A percentile compares a stretch with the other conserved stretches of the same genome.
phyloP scores from a whole-genome alignment of 441 rosid species.

The Brassica hybrid region DNA sequence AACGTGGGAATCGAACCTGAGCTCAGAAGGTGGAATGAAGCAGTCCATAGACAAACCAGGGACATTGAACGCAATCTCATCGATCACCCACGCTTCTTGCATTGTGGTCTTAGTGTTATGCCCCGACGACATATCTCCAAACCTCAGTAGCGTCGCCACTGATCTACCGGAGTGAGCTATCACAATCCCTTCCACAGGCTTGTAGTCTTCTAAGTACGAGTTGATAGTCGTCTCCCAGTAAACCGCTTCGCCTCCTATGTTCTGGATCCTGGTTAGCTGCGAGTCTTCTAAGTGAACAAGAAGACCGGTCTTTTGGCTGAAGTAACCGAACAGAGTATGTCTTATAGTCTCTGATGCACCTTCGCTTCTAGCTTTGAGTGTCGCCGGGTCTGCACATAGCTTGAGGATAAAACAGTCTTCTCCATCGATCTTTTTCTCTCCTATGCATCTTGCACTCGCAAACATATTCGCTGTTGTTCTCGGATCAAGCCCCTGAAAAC shows the following conservation, averaged over 20 bases:
- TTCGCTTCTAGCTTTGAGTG: slow-evolving; percentile 83
- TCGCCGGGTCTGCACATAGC: slow-evolving; percentile 80
- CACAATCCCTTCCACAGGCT: slow-evolving; percentile 75
- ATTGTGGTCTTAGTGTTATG: slow-evolving; percentile 77
- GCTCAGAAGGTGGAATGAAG: slow-evolving; percentile 83
- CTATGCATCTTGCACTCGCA: slow-evolving; percentile 72
- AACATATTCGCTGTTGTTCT: slow-evolving; percentile 83
- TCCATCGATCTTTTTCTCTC: slow-evolving; percentile 75
- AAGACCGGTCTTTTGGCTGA: slow-evolving; percentile 86
- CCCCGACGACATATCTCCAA: slow-evolving; percentile 75
- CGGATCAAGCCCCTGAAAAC: slow-evolving; percentile 81
- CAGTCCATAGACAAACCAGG: slow-evolving; percentile 81
- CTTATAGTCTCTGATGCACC: slow-evolving; percentile 88
- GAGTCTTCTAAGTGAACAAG: slow-evolving; percentile 85
- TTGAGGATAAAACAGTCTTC: slow-evolving; percentile 87
- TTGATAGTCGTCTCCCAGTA: slow-evolving; percentile 92
- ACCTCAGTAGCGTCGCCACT: slow-evolving; percentile 73
- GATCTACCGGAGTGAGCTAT: slow-evolving; percentile 86
- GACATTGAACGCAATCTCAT: slow-evolving; percentile 81
- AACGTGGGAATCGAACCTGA: slow-evolving; percentile 58
- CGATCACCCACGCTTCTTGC: slow-evolving; percentile 87
- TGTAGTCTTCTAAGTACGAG: slow-evolving; percentile 76
- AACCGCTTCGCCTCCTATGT: slow-evolving; percentile 78
- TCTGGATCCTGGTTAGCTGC: slow-evolving; percentile 79
- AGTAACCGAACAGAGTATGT: slow-evolving; percentile 81